phyloP scores from a whole-genome alignment of 768 basidiomycete species.

The Trametes punicea region DNA sequence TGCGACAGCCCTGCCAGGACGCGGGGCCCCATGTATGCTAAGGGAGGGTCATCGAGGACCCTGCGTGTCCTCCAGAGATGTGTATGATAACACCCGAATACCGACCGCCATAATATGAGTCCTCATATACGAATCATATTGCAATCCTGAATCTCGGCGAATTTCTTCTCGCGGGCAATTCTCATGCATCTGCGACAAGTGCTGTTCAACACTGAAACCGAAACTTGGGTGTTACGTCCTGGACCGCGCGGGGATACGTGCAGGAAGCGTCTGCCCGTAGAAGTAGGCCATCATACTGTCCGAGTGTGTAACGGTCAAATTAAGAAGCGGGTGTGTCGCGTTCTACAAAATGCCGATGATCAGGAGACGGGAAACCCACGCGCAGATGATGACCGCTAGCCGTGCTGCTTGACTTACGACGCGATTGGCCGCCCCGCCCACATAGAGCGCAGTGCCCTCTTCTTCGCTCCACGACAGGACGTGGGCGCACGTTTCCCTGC shows the following conservation, averaged over 20 bases:
- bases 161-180: too few species aligned
- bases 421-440: constrained; percentile 62
- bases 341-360: constrained; percentile 45
- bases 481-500: constrained; percentile 48
- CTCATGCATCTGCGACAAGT: neutral
- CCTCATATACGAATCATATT: neutral
- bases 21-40: neutral
- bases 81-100: too few species aligned
- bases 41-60: too few species aligned
- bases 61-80: too few species aligned
- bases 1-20: neutral
- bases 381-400: neutral
- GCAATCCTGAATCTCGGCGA: too few species aligned
- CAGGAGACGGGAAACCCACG: neutral
- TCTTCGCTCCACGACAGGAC: constrained; percentile 68
- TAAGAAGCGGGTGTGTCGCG: constrained; percentile 78
- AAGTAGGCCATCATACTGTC: constrained; percentile 70
- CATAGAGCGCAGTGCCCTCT: constrained; percentile 48
- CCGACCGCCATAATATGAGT: neutral
- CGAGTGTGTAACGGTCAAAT: constrained; percentile 65
- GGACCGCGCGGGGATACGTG: constrained; percentile 18
- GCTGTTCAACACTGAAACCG: neutral
- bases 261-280: constrained; percentile 56
- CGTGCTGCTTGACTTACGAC: constrained; percentile 43
- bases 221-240: neutral